Conservation (phyloP, 352 stramenopile species). For the Pythium biforme region DNA sequence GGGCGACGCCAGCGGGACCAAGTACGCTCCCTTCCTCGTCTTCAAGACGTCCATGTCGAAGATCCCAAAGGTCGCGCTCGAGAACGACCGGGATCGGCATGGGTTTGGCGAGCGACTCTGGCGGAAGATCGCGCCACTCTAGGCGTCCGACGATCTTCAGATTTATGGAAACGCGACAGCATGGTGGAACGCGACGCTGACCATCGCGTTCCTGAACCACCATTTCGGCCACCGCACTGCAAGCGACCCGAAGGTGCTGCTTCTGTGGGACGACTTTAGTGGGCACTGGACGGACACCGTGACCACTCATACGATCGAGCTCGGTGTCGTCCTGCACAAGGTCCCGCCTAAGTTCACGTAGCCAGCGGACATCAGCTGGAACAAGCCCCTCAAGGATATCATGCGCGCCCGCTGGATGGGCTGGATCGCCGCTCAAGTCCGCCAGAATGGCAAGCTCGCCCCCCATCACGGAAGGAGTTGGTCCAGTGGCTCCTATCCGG, state of each 20-base stretch:
- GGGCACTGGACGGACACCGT: conserved; percentile 13
- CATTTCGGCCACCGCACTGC: conserved; percentile 9
- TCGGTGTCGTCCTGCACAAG: conserved; percentile 1
- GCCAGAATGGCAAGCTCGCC: not conserved
- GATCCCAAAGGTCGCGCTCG: not conserved
- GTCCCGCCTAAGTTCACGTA: conserved; percentile 13
- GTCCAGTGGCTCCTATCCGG: not conserved
- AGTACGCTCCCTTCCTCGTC: conserved; percentile 13
- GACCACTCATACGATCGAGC: not conserved
- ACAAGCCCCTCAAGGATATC: conserved; percentile 14
- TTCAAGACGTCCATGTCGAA: conserved; percentile 1
- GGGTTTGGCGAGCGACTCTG: conserved; percentile 6
- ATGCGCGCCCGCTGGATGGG: not conserved
- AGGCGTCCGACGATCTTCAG: not conserved
- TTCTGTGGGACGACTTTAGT: conserved; percentile 20
- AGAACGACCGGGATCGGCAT: conserved; percentile 5
- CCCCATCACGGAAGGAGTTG: conserved; percentile 1
- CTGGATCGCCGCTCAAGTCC: not conserved
- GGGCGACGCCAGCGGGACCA: conserved; percentile 21
- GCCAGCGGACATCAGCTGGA: conserved; percentile 17
- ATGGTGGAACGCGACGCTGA: conserved; percentile 19
- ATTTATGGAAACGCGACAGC: conserved; percentile 12
- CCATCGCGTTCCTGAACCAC: not conserved
- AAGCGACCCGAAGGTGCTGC: not conserved
- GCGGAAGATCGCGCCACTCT: not conserved